Evolutionary conservation across 2,329 filamentous ascomycete species (phyloP), one percentile per base, ranked within the genome.

Genomic region (Aspergillus costaricaensis): DNA sequence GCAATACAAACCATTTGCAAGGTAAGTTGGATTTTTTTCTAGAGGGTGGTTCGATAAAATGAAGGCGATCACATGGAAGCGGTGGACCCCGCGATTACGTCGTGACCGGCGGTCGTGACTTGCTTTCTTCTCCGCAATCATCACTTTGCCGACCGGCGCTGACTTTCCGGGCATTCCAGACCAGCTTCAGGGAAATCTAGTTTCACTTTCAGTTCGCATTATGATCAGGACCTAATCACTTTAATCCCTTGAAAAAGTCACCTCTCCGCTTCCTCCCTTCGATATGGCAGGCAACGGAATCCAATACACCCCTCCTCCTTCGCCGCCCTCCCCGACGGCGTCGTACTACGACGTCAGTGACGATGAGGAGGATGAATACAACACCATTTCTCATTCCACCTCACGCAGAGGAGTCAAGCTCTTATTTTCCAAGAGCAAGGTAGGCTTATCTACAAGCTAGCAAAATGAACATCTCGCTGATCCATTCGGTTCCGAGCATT

Each of bases 301-400:
- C 58, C 71, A 73, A 64, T 73, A 71, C 61, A 78, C 76, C 25
- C 76, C 76, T 67, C 75, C 76, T 56, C 69, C 76, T 8, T 76
- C 76, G 55, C 76, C 76, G 60, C 82, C 86, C 14, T 97, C 93
- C 38, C 92, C 93, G 2, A 86, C 91, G 2, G 91, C 88, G 55
- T 96, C 92, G 70, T 95, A 94, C 82, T 97, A 96, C 82, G 94
- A 94, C 72, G 83, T 98, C 83, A 96, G 91, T 77, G 96, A 99
- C 80, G 92, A 96, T 72, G 93, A 96, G 65, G 95, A 98, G 78
- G 91, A 90, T 67, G 95, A 91, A 48, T 99, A 99, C 80, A 91
- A 96, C 75, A 98, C 92, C 17, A 92, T 99, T 71, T 90, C 91
- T 4, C 91, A 96, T 72, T 86, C 87, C 4, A 86, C 85, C 67